A percentile compares a stretch with the other conserved stretches of the same genome.
Conservation (phyloP, 2,329 filamentous ascomycete genomes). For the Cladophialophora exuberans region DNA sequence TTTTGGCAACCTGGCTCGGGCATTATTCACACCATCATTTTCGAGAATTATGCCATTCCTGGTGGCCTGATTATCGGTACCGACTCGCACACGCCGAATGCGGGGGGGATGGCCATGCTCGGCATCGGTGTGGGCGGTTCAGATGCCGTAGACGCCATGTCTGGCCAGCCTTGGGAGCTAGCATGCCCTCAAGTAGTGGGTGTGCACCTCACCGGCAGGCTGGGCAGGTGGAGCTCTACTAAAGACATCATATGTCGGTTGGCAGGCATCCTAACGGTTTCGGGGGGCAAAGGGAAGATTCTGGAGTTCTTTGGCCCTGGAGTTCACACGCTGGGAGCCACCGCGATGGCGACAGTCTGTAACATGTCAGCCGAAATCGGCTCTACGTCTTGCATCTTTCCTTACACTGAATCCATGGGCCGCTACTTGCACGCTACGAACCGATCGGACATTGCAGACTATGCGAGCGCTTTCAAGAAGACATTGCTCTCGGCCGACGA, state of each 20-base stretch:
- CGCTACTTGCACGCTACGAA: slow-evolving; percentile 93
- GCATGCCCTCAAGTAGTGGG: slow-evolving; percentile 98
- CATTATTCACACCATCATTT: slow-evolving; percentile 98
- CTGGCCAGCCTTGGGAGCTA: slow-evolving; percentile 93
- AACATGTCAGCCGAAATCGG: slow-evolving; percentile 45
- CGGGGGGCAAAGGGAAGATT: slow-evolving; percentile 84
- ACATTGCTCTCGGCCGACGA: slow-evolving; percentile 85
- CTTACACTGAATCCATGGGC: slow-evolving; percentile 97
- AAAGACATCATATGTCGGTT: slow-evolving; percentile 99
- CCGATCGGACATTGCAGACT: slow-evolving; percentile 87
- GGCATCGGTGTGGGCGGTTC: slow-evolving; percentile 96
- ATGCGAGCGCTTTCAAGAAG: slow-evolving; percentile 78
- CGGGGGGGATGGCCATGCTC: slow-evolving; percentile 81
- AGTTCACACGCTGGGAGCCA: slow-evolving; percentile 72
- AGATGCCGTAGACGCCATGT: slow-evolving; percentile 98
- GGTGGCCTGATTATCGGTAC: slow-evolving; percentile 97
- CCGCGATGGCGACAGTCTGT: slow-evolving; percentile 84
- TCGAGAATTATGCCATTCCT: slow-evolving; percentile 99
- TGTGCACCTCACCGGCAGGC: slow-evolving; percentile 86
- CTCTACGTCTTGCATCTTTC: slow-evolving; percentile 86
- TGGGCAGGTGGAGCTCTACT: slow-evolving; percentile 89
- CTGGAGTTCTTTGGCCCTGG: slow-evolving; percentile 71
- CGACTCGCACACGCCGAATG: slow-evolving; percentile 97
- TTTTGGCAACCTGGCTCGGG: slow-evolving; percentile 99
- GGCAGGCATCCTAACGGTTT: slow-evolving; percentile 93